Conservation (phyloP, 2,329 filamentous ascomycete genomes). For the Monilinia polystroma region DNA sequence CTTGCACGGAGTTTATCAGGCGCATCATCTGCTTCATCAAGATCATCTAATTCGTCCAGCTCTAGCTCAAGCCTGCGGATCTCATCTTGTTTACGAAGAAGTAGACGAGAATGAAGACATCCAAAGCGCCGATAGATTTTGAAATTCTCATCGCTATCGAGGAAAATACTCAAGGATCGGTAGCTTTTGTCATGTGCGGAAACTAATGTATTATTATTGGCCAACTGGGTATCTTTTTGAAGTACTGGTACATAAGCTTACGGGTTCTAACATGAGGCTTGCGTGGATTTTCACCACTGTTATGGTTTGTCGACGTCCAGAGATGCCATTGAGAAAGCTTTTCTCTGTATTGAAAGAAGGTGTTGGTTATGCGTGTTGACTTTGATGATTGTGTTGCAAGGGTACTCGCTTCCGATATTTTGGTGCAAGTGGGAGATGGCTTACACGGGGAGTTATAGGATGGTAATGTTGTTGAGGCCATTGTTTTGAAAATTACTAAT, state of each 20-base stretch:
- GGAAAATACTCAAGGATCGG: constrained; percentile 43
- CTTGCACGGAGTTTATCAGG: constrained; percentile 7
- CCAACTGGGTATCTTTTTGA: background rate
- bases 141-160: constrained; percentile 46
- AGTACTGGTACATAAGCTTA: background rate
- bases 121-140: constrained; percentile 46
- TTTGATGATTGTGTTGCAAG: background rate
- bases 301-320: background rate
- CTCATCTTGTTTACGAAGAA: constrained; percentile 35
- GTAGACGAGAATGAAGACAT: constrained; percentile 43
- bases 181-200: constrained; percentile 39
- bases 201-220: constrained; percentile 20
- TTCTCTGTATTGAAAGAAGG: background rate
- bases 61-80: constrained; percentile 30
- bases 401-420: background rate
- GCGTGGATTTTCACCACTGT: background rate
- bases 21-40: constrained; percentile 21
- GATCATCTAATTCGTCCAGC: constrained; percentile 28
- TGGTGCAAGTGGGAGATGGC: background rate
- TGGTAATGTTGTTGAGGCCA: constrained; percentile 7
- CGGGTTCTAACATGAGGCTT: constrained; percentile 10
- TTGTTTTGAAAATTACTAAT: background rate
- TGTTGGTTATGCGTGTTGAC: background rate
- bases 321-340: background rate
- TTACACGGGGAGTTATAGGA: constrained; percentile 3